Evolutionary conservation across 192 early-diverging fungal species (phyloP).

Genomic region (Backusella westeae): DNA sequence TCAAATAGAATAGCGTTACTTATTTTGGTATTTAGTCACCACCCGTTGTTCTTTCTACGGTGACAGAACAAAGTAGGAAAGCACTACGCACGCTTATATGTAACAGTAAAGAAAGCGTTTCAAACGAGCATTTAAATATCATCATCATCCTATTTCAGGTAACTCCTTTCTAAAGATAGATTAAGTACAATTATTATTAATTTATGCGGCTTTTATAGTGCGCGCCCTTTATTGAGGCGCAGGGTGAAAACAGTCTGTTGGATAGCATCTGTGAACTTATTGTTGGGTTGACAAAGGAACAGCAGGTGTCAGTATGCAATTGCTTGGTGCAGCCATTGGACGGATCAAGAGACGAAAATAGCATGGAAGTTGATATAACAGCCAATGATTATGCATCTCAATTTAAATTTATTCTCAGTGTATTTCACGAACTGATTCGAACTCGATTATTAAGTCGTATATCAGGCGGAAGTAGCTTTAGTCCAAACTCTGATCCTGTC

Average conservation of each 20-base stretch:
- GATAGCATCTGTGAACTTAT: constrained; percentile 5
- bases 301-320: background rate
- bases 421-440: constrained; percentile 6
- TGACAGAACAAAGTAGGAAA: background rate
- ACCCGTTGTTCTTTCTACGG: background rate
- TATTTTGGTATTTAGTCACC: background rate
- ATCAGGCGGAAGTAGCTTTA: constrained; percentile 8
- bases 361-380: background rate
- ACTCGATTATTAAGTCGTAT: background rate
- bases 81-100: background rate
- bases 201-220: background rate
- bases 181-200: background rate
- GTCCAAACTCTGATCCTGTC: constrained; percentile 24
- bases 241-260: background rate
- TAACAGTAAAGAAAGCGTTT: background rate
- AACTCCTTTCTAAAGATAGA: background rate
- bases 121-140: background rate
- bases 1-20: background rate
- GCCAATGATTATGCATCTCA: background rate
- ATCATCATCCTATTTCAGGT: constrained; percentile 19
- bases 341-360: background rate
- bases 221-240: background rate
- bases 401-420: background rate
- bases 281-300: background rate
- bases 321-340: background rate